Base-by-base conservation (phyloP, 164 flowering plant species). In the Paratinospora sagittata region DNA sequence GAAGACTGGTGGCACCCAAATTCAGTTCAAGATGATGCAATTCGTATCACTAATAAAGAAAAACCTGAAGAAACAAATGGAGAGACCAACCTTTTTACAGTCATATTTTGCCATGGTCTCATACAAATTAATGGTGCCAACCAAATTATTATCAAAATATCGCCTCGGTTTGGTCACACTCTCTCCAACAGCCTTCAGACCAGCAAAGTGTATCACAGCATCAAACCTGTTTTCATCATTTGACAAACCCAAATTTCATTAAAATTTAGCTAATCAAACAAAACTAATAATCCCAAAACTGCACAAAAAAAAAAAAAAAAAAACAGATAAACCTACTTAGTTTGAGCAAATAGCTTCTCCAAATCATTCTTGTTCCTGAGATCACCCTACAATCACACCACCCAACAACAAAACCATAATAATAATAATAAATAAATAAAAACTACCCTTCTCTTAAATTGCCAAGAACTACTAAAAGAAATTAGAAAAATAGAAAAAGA, bases 201-300 rank as follows among this genome's bases (percentile, higher is more conserved):
- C 99, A 73, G 97, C 98, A 84, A 95, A 95, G 74, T 95, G 99
- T 67, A 95, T 89, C 73, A 95, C 99, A 21, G 96, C 98, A 78
- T 87, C 96, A 82, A 90, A 95, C 70, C 97, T 95, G 79, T 73
- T 27, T n/a, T 3, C 70, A 78, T 70, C 47, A 1, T 57, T 30
- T 30, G 12, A 57, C 21, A 63, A 26, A 26, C 43, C 21, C 66
- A 68, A 68, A 36, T 36, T 21, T n/a, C 21, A 62, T 24, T 1
- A 19, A 62, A 9, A 62, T 10, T 62, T 62, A 23, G 11, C 6
- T 2, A 13, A 64, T 34, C 33, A 33, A 65, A 33, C 5, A 16
- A 9, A 55, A 43, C 12, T 17, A 24, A 58, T n/a, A 39, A 68
- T 19, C 37, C 57, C 10, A 12, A 63, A 27, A 63, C 27, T 2